Evolutionary conservation across 73 alveolate genomes (phyloP).

Genomic region (Stentor coeruleus): DNA sequence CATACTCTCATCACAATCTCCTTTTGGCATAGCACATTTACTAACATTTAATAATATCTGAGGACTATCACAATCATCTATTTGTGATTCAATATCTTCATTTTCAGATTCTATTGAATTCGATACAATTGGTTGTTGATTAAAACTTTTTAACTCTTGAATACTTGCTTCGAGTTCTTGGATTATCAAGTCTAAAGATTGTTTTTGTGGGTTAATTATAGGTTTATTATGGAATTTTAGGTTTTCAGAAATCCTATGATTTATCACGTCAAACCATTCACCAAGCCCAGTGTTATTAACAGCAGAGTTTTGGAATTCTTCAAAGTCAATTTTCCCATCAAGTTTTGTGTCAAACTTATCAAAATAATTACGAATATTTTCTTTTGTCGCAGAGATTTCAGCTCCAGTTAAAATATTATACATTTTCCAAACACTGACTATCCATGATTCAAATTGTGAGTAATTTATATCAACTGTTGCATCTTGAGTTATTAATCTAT

Average conservation of each 20-base stretch:
- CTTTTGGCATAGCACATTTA: background rate
- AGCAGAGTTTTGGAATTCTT: background rate
- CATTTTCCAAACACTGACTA: constrained; percentile 14
- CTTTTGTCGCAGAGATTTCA: constrained; percentile 12
- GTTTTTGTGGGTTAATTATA: too few relatives aligned
- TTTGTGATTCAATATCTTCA: too few relatives aligned
- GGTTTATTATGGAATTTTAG: too few relatives aligned
- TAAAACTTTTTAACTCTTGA: too few relatives aligned
- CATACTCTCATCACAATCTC: too few relatives aligned
- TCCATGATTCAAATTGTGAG: background rate
- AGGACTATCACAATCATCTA: background rate
- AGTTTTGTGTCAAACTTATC: background rate
- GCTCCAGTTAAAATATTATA: background rate
- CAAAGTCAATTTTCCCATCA: background rate
- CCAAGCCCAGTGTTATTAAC: background rate
- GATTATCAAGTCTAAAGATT: too few relatives aligned
- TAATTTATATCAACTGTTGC: background rate
- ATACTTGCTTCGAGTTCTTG: too few relatives aligned
- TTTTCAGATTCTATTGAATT: too few relatives aligned
- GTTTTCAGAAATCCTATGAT: background rate
- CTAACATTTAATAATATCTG: background rate
- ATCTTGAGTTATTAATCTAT: background rate
- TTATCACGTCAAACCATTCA: constrained; percentile 8
- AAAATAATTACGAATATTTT: background rate
- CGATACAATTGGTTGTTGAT: too few relatives aligned